Percentiles rank a stretch among this genome's conserved stretches.
Evolutionary conservation across 805 yeast species (phyloP).

Genomic region (Wickerhamiella brachini): DNA sequence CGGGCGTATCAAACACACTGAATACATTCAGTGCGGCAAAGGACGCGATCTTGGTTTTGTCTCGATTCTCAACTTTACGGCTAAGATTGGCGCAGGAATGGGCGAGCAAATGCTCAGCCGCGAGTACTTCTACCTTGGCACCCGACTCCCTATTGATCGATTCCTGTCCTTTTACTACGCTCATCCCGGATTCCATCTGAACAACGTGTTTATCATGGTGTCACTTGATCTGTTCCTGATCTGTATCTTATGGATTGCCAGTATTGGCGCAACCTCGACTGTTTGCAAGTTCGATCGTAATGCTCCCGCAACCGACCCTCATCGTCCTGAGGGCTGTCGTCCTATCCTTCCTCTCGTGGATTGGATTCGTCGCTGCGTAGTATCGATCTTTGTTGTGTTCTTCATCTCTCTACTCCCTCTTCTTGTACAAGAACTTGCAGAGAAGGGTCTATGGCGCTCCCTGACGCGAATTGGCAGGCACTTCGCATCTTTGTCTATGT

Average conservation of each 20-base stretch:
- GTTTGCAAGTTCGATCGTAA: slow-evolving; percentile 48
- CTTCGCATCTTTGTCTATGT: slow-evolving; percentile 55
- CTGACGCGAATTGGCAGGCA: slow-evolving; percentile 50
- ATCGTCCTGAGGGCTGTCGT: slow-evolving; percentile 55
- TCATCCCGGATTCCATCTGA: slow-evolving; percentile 76
- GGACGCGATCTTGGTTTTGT: slow-evolving; percentile 80
- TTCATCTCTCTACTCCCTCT: slow-evolving; percentile 62
- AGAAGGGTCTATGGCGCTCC: slow-evolving; percentile 63
- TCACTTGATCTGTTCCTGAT: slow-evolving; percentile 52
- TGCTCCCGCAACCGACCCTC: slow-evolving; percentile 46
- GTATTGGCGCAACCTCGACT: slow-evolving; percentile 46
- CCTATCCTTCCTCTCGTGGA: slow-evolving; percentile 55
- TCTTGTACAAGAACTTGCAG: slow-evolving; percentile 62
- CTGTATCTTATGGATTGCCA: slow-evolving; percentile 46
- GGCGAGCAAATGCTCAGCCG: slow-evolving; percentile 77
- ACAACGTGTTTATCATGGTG: slow-evolving; percentile 58
- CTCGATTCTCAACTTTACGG: slow-evolving; percentile 66
- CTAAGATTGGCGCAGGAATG: slow-evolving; percentile 84
- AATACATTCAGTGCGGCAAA: slow-evolving; percentile 74
- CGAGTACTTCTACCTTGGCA: slow-evolving; percentile 66
- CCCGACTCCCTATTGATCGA: slow-evolving; percentile 64
- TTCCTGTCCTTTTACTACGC: slow-evolving; percentile 72
- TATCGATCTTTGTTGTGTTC: slow-evolving; percentile 63
- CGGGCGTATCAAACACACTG: slow-evolving; percentile 74
- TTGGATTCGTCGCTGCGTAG: slow-evolving; percentile 61